Percentiles rank a stretch among this genome's conserved stretches.
These are phyloP conservation scores for Leucocoprinus birnbaumii DNA, from an alignment of 768 basidiomycete genomes.

Conservation along the genomic window DNA sequence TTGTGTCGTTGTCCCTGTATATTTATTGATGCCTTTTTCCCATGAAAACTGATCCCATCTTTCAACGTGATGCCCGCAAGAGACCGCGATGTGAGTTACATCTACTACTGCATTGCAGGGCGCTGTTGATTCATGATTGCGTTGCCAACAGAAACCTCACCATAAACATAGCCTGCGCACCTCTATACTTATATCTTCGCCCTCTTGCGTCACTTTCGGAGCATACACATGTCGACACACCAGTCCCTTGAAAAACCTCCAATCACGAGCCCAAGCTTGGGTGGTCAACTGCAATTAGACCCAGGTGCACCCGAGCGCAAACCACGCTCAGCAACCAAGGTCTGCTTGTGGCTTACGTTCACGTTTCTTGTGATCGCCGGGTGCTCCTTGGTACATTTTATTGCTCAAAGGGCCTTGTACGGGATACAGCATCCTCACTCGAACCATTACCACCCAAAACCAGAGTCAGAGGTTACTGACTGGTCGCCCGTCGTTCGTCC, in stretches of 20 bases:
- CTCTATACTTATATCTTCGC: no score
- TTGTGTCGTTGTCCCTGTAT: no score
- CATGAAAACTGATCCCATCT: no score
- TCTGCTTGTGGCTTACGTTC: not conserved
- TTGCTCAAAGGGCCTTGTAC: not conserved
- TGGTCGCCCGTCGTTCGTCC: conserved; percentile 16
- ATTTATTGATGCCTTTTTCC: no score
- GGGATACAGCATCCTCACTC: conserved; percentile 3
- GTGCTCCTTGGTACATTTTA: not conserved
- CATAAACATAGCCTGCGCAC: no score
- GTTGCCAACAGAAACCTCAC: no score
- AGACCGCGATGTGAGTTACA: no score
- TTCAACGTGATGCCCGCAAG: no score
- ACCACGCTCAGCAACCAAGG: conserved; percentile 6
- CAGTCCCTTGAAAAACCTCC: not conserved
- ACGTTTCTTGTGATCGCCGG: not conserved
- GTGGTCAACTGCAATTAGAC: conserved; percentile 1
- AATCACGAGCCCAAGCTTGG: not conserved
- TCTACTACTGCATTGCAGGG: no score
- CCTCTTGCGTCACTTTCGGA: no score
- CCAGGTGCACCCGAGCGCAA: conserved; percentile 11
- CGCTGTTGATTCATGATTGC: no score
- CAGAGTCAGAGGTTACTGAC: not conserved
- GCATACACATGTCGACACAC: no score
- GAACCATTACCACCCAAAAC: not conserved